Base-by-base conservation (phyloP, 169 alveolate species). In the Theileria equi region DNA sequence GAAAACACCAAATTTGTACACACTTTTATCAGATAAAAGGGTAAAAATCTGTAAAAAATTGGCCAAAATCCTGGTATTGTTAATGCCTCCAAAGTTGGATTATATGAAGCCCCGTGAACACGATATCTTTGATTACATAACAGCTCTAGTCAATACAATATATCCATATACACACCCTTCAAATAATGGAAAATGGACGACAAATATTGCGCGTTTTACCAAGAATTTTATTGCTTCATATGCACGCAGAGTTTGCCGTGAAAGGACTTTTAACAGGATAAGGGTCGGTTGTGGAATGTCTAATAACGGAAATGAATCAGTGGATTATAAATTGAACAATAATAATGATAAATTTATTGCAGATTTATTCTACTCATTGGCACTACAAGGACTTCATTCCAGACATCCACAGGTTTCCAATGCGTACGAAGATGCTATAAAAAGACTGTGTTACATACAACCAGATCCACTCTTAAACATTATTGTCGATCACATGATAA, bases 91-190 rank as follows among this genome's bases (percentile, higher is more conserved):
- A 5, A 8, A 11, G 1, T 13, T n/a, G 1, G 41, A 0, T 0
- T 16, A 16, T 0, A 72, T 8, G 63, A 49, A 11, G 17, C 29
- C 54, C 5, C 36, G 32, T 8, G 58, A 45, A 10, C n/a, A 50
- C 25, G 69, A 48, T 1, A 53, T 55, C 6, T 40, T 60, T 62
- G 76, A 59, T 8, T 48, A 61, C 19, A 16, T 77, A 26, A 59
- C 60, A 0, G 26, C 72, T 1, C 21, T 68, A 0, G 61, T 77
- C n/a, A 77, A 58, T 40, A 69, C 48, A 1, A 34, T 77, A 16
- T 65, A 77, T 41, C 86, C 86, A 0, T 77, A 77, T 55, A 62
- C 86, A 36, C 86, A 77, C 41, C 86, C 86, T 25, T 77, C 86
- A 8, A 67, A 68, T 55, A 72, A 63, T 5, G 86, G 86, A 19